Conservation (phyloP, 371 early-diverging fungal species). For the Apophysomyces variabilis region DNA sequence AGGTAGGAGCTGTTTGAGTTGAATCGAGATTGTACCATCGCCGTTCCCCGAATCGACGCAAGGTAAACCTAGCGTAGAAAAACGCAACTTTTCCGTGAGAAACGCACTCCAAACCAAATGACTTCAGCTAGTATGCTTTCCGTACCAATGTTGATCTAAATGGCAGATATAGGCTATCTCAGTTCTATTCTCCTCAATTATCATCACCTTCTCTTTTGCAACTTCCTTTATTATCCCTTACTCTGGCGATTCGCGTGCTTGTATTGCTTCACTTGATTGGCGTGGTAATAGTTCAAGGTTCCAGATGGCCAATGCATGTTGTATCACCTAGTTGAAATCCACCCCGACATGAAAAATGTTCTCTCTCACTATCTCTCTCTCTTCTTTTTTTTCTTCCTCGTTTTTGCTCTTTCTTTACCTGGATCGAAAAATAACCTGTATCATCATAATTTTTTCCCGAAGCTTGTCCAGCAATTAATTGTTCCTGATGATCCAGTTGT, state of each 20-base stretch:
- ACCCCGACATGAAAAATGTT: neutral
- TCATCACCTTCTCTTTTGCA: neutral
- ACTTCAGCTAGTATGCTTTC: neutral
- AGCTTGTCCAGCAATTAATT: constrained; percentile 28
- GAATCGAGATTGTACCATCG: constrained; percentile 80
- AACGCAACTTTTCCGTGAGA: no score
- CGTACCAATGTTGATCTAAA: constrained; percentile 58
- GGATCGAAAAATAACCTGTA: constrained; percentile 79
- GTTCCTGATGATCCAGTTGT: constrained; percentile 56
- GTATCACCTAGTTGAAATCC: constrained; percentile 52
- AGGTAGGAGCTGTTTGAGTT: constrained; percentile 48
- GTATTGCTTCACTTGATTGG: constrained; percentile 49
- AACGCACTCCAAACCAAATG: no score
- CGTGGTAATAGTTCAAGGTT: constrained; percentile 65
- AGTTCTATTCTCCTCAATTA: constrained; percentile 21
- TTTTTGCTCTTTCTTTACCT: constrained; percentile 37
- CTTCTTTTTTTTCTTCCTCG: no score
- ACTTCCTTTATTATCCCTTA: constrained; percentile 16
- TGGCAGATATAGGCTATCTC: constrained; percentile 68
- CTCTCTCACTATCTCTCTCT: neutral
- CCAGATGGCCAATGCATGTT: constrained; percentile 72
- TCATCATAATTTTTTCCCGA: constrained; percentile 77
- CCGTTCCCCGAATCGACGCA: constrained; percentile 65
- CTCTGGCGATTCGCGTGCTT: constrained; percentile 60
- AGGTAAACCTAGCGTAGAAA: constrained; percentile 59